Evolutionary conservation across 495 filamentous ascomycete species (phyloP), one percentile per base, ranked within the genome.

Genomic region (Hypoxylon perforatum): DNA sequence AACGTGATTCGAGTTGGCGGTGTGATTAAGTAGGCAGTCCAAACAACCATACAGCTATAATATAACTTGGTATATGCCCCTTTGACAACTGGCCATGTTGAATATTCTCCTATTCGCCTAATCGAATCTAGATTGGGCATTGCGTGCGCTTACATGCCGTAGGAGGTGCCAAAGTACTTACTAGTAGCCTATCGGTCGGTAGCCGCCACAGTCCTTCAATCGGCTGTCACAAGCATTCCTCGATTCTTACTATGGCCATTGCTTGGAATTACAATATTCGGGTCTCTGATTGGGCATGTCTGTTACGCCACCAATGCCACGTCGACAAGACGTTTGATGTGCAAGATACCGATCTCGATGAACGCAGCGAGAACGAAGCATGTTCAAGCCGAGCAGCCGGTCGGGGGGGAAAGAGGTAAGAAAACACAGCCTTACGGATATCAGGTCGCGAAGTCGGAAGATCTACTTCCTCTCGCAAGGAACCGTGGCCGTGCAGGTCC

Each of bases 101-200:
- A 48, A 30, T 22, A 21, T 17, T 14, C 30, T 18, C 50, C 65
- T 55, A 63, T 63, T 53, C 55, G 50, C 50, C 49, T 45, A 50
- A 69, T 63, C 49, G 55, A 59, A 69, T 69, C 66, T 64, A 38
- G 61, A 64, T 64, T 56, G 51, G 45, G 60, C 60, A 42, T 61
- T n/a, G 35, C 23, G 42, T 57, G 48, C 61, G 25, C 44, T 57
- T 57, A 63, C 41, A 25, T 50, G 61, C 45, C 55, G 66, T 45
- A 64, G 50, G 18, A 39, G 59, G 39, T 44, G 14, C 30, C 55
- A 59, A 60, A 48, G 45, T 52, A n/a, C 15, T 41, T 12, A 11
- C 4, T 42, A 54, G 65, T 63, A 60, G 35, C 60, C 60, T 69
- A 69, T 63, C 65, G 50, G 47, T 45, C 23, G 48, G 56, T 35